Evolutionary conservation across 352 stramenopile genomes (phyloP).

Genomic region (Pythium angustatum): DNA sequence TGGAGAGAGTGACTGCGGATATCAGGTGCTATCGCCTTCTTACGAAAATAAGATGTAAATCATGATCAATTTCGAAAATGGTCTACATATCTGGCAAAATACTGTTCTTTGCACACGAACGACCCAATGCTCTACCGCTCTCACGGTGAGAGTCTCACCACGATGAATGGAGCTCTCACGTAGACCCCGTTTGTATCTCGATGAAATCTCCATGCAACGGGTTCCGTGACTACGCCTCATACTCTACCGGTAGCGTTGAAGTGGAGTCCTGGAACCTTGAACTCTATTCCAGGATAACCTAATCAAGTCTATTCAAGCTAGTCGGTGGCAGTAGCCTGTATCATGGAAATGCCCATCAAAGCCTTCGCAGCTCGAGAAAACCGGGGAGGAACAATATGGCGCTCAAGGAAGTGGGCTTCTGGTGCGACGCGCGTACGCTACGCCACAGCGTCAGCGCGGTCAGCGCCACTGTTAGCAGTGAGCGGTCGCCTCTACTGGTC

Average conservation of each 20-base stretch:
- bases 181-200: no score
- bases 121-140: no score
- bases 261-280: background rate
- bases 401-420: constrained; percentile 28
- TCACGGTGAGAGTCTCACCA: no score
- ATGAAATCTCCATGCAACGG: no score
- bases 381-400: background rate
- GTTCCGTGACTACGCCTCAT: no score
- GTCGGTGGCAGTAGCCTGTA: background rate
- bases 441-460: constrained; percentile 3
- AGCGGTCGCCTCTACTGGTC: constrained; percentile 15
- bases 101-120: no score
- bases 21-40: no score
- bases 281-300: background rate
- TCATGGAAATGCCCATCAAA: background rate
- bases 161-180: no score
- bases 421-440: constrained; percentile 9
- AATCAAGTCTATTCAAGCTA: background rate
- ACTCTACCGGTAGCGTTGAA: no score
- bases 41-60: no score
- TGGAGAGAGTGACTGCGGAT: background rate
- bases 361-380: background rate
- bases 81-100: no score
- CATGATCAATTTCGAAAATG: no score
- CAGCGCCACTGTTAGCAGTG: background rate